phyloP scores from a whole-genome alignment of 495 filamentous ascomycete genomes.

The Neurospora cerealis region DNA sequence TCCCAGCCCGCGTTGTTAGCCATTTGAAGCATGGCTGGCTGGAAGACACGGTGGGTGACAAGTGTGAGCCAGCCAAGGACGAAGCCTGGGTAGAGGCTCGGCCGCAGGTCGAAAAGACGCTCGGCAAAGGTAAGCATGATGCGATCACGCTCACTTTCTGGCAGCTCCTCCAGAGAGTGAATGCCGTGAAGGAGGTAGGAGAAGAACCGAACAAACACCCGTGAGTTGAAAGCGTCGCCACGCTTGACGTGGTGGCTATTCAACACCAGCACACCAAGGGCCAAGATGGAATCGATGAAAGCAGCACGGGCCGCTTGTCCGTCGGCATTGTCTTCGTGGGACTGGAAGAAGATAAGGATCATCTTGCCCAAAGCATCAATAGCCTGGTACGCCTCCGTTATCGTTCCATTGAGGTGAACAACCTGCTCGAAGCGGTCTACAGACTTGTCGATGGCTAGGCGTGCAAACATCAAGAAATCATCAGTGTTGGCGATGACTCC shows the following conservation, averaged over 20 bases:
- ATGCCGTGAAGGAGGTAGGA: slow-evolving; percentile 69
- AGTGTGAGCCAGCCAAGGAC: slow-evolving; percentile 75
- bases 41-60: slow-evolving; percentile 75
- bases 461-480: slow-evolving; percentile 67
- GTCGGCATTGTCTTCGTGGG: slow-evolving; percentile 44
- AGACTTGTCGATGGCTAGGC: slow-evolving; percentile 70
- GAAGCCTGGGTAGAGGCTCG: slow-evolving; percentile 68
- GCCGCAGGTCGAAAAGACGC: slow-evolving; percentile 66
- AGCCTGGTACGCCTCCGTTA: slow-evolving; percentile 62
- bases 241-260: slow-evolving; percentile 77
- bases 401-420: slow-evolving; percentile 46
- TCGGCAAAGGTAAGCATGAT: slow-evolving; percentile 64
- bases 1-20: slow-evolving; percentile 63
- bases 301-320: slow-evolving; percentile 43
- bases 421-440: slow-evolving; percentile 63
- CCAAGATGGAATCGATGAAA: slow-evolving; percentile 65
- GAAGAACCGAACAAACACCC: slow-evolving; percentile 86
- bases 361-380: slow-evolving; percentile 86
- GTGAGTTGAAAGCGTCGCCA: slow-evolving; percentile 73
- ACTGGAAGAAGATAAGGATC: slow-evolving; percentile 61
- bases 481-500: slow-evolving; percentile 61
- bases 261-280: slow-evolving; percentile 66
- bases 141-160: slow-evolving; percentile 50
- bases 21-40: slow-evolving; percentile 68
- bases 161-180: slow-evolving; percentile 21